Evolutionary conservation across 208 protist genomes (phyloP), one percentile per base, ranked within the genome.

Genomic region (Vickermania spadyakhi): DNA sequence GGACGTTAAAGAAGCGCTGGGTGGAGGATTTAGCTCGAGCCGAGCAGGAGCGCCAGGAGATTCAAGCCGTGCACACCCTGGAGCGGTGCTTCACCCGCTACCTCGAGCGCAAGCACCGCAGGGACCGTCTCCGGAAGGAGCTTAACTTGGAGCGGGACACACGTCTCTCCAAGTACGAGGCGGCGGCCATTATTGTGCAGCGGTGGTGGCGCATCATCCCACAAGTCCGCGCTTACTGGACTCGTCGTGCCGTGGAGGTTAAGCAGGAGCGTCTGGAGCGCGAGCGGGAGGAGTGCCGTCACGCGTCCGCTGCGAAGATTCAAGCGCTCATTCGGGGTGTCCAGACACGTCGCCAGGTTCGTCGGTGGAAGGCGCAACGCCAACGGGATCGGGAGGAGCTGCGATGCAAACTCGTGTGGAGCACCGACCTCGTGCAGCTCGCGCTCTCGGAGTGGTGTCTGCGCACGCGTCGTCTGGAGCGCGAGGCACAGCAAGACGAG

Each of bases 161-260:
- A 1, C 73, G 73, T 23, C 62, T 90, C 13, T 60, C 45, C 5
- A 28, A 70, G 25, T 76, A 72, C 28, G 60, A 42, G 25, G 58
- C 59, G 50, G 73, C 66, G 11, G 54, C 73, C 3, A 67, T 80
- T 3, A 51, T 81, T 23, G 55, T 90, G 61, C 64, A 82, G 71
- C 83, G 75, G 3, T 90, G 83, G 83, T 90, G 83, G 83, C 66
- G 72, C 0, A 26, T 64, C 27, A 54, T 77, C 28, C 62, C 58
- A 18, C 62, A 59, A 28, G 65, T 64, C 23, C 72, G 68, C 58
- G 68, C 69, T 36, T 86, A 90, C 66, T 90, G 83, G 83, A 73
- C 64, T 11, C 64, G 60, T 2, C 78, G 78, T 23, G 67, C 25
- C 5, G 27, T 25, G 1, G 76, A 86, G 50, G 56, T 89, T 5